phyloP scores from a whole-genome alignment of 148 eudicot species.

The Heliosperma pusillum region DNA sequence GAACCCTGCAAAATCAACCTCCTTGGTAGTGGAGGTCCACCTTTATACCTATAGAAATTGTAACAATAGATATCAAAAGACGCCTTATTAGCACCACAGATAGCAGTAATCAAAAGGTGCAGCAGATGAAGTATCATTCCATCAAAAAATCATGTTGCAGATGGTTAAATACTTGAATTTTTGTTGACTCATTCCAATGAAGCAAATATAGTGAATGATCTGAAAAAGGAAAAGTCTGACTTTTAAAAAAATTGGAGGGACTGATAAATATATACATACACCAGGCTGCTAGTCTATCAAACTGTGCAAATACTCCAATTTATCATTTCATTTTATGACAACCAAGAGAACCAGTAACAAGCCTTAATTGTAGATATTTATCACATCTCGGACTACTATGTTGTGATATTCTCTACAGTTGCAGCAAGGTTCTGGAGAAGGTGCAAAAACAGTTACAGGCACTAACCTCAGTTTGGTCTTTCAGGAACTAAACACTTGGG shows the following conservation, averaged over 20 bases:
- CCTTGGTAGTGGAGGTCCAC: slow-evolving; percentile 86
- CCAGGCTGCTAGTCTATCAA: neutral
- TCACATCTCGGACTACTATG: neutral
- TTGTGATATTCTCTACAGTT: neutral
- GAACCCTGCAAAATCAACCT: slow-evolving; percentile 71
- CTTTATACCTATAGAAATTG: slow-evolving; percentile 65
- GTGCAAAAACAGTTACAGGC: no score
- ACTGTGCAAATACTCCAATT: neutral
- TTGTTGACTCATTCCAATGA: no score
- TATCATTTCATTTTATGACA: neutral
- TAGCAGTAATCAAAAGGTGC: neutral
- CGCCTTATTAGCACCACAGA: slow-evolving; percentile 7
- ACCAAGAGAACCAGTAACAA: neutral
- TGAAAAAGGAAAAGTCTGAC: no score
- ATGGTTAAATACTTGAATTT: neutral
- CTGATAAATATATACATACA: no score
- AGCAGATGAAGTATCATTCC: slow-evolving; percentile 2
- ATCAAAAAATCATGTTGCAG: neutral
- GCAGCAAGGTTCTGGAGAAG: neutral
- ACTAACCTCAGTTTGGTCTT: neutral
- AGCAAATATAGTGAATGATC: no score
- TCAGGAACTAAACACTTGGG: neutral
- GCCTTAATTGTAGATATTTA: neutral
- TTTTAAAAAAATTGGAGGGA: no score
- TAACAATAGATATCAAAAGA: slow-evolving; percentile 3